Base-by-base conservation (phyloP, 192 early-diverging fungal genomes). In the Backusella morwellensis region DNA sequence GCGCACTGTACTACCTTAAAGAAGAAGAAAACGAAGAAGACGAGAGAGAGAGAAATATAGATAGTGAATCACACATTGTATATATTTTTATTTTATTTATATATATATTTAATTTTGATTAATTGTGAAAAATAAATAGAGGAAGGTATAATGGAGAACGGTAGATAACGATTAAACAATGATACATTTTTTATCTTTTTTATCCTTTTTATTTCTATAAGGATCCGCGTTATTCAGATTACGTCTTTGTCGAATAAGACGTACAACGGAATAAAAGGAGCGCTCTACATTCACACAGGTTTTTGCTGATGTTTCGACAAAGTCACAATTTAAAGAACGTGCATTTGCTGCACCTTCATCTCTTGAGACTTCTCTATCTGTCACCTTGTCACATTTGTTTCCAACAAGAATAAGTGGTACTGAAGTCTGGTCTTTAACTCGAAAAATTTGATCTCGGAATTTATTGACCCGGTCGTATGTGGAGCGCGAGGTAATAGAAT, bases 201-300 rank as follows among this genome's bases (percentile, higher is more conserved):
- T 72, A 34, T 50, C 40, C 70, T 44, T 72, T 32, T 72, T 70
- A 70, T 29, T 72, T 44, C 42, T 50, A 72, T 14, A 50, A 17
- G 23, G 21, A 29, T 40, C 38, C 8, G n/a, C 41, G 34, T 36
- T 35, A 34, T 34, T 40, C 26, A 32, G 17, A 72, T 89, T 85
- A 23, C 88, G 81, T 68, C 80, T 77, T 75, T 82, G 80, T 78
- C 93, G 87, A 72, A 95, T 92, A 84, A 89, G 86, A 19, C 91
- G 87, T 15, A 93, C 92, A 11, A 92, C 90, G 23, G 86, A 86
- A 80, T 91, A 93, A 76, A 93, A 95, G 8, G 92, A 92, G 84
- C 88, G 88, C 75, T 96, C 95, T n/a, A 96, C 94, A 70, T 96
- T 96, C 76, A 95, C 84, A 71, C 91, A 90, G 11, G 91, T 95